Base-by-base conservation (phyloP, 225 moss, liverwort and hornwort genomes). In the Takakia lepidozioides region DNA sequence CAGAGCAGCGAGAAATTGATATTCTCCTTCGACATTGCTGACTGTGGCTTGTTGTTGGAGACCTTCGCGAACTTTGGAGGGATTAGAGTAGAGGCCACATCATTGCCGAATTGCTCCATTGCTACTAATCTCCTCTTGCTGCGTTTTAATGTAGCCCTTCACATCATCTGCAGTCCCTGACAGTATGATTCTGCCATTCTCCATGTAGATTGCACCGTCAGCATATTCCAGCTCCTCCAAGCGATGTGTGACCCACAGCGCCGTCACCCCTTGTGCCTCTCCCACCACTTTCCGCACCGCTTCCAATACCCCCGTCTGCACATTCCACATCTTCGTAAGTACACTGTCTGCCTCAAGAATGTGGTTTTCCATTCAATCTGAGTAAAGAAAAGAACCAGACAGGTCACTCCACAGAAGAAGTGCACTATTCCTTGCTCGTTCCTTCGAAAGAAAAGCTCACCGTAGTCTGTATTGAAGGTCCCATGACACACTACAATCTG, bases 131-230 rank as follows among this genome's bases (percentile, higher is more conserved):
- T 62, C 43, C 38, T 75, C 74, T 48, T 83, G 91, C 30, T 76
- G 77, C 34, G 58, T 63, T 36, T 58, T 41, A 25, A 98, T 78
- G 57, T 85, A 74, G 6, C 57, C 45, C 60, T 72, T 78, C 54
- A 90, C 74, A 20, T 85, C 91, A 36, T 68, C 70, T 13, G 78
- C 82, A 43, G 70, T 68, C 10, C 95, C 91, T 17, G 69, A 71
- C 3, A 87, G 40, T 25, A 98, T 80, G 25, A 91, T 69, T 25
- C 69, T 71, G 51, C 98, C 98, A 43, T 85, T 80, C 67, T 98
- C 98, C 98, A 98, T 98, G 65, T 98, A 98, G 1, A 80, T 77
- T 29, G 98, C 98, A 19, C 91, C 98, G 54, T 98, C 98, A 3
- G 98, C 98, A 57, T 75, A 98, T 27, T 83, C 76, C 1, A 98